Evolutionary conservation across 2,329 filamentous ascomycete genomes (phyloP).

Genomic region (Pyrenophora teres): DNA sequence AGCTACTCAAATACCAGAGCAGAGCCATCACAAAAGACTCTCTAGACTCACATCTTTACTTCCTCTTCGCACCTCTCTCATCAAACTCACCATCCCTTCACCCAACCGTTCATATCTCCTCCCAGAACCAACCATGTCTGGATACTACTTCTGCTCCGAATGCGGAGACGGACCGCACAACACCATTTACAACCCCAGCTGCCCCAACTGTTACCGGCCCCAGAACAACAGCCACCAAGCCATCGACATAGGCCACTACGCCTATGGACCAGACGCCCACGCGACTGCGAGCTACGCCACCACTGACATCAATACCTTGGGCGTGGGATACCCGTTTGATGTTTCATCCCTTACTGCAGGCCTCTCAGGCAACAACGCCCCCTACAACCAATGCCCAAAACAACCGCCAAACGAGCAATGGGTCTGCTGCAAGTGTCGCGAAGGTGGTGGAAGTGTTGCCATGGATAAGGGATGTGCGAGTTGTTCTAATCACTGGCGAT

Average conservation of each 20-base stretch:
- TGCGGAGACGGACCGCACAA: slow-evolving; percentile 8
- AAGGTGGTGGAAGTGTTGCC: neutral
- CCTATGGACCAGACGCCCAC: neutral
- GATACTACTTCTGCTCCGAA: neutral
- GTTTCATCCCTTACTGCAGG: neutral
- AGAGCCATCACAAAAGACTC: too few species aligned
- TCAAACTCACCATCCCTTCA: too few species aligned
- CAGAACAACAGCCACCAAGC: neutral
- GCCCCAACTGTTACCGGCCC: neutral
- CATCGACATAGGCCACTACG: neutral
- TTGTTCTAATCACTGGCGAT: neutral
- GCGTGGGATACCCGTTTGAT: too few species aligned
- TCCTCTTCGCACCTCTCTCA: too few species aligned
- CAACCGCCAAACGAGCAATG: neutral
- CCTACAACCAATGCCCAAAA: neutral
- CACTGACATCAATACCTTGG: too few species aligned
- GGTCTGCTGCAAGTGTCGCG: neutral
- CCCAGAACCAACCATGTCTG: neutral
- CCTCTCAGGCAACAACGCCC: neutral
- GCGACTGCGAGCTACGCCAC: neutral
- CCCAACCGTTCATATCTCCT: neutral
- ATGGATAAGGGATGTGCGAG: neutral
- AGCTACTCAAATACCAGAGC: too few species aligned
- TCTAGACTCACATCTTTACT: too few species aligned
- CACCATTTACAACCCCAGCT: neutral